These are phyloP conservation scores for Actinomortierella wolfii DNA, from an alignment of 371 early-diverging fungal genomes.

Conservation along the genomic window DNA sequence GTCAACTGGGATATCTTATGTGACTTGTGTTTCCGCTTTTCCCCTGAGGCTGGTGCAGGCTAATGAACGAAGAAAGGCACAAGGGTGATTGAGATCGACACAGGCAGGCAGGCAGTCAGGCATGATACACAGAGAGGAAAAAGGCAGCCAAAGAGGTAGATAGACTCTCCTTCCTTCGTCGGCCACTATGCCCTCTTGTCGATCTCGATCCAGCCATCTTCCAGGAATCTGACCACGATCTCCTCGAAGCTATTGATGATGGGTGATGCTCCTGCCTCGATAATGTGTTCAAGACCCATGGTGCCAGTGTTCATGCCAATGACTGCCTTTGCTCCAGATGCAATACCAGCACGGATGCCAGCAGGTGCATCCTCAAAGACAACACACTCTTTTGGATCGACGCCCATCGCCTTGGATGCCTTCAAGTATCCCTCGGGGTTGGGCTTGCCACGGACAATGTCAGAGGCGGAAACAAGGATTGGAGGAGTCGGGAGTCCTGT, in stretches of 20 bases:
- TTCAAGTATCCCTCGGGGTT: slow-evolving; percentile 67
- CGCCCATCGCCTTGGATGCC: slow-evolving; percentile 52
- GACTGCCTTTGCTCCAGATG: slow-evolving; percentile 61
- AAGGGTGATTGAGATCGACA: too few relatives aligned
- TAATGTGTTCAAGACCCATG: slow-evolving; percentile 52
- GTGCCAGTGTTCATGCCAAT: slow-evolving; percentile 66
- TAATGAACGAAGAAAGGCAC: too few relatives aligned
- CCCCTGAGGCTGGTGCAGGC: too few relatives aligned
- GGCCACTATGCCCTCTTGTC: neutral
- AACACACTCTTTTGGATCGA: slow-evolving; percentile 57
- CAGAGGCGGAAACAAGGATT: slow-evolving; percentile 47
- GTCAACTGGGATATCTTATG: too few relatives aligned
- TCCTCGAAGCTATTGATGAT: slow-evolving; percentile 58
- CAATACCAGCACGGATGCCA: slow-evolving; percentile 61
- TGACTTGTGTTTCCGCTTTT: too few relatives aligned
- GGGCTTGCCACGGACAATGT: slow-evolving; percentile 64
- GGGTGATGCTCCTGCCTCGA: slow-evolving; percentile 59
- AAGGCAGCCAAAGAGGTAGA: too few relatives aligned
- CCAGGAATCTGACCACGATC: slow-evolving; percentile 45
- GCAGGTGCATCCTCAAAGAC: slow-evolving; percentile 79
- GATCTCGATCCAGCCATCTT: slow-evolving; percentile 52
- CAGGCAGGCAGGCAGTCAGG: too few relatives aligned
- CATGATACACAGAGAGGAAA: too few relatives aligned
- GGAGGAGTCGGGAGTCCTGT: slow-evolving; percentile 42
- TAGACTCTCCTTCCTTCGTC: too few relatives aligned